A percentile compares a stretch with the other conserved stretches of the same genome.
phyloP scores from a whole-genome alignment of 768 basidiomycete species.

The Kwoniella bestiolae region DNA sequence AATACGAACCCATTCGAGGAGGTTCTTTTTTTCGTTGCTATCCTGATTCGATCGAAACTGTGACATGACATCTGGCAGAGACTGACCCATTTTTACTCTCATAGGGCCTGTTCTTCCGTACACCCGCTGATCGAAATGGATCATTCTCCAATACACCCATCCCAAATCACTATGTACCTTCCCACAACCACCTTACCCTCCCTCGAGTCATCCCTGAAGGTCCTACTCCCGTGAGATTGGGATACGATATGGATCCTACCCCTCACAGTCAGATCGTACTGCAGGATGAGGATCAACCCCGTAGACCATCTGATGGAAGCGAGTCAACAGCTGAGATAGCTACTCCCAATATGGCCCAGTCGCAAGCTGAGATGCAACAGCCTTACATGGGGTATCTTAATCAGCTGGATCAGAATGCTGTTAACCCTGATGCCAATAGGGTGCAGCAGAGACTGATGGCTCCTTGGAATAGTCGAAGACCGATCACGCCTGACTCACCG shows the following conservation, averaged over 20 bases:
- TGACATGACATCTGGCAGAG: neutral
- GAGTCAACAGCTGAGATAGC: conserved; percentile 24
- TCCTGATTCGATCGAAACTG: too few relatives aligned
- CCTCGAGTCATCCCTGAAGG: conserved; percentile 2
- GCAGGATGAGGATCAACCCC: conserved; percentile 1
- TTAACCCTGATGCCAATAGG: neutral
- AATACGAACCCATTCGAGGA: too few relatives aligned
- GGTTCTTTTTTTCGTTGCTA: too few relatives aligned
- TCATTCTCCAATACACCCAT: conserved; percentile 25
- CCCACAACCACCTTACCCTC: neutral
- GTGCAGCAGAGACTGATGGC: conserved; percentile 13
- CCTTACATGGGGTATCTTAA: conserved; percentile 10
- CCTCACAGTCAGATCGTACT: neutral
- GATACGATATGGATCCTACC: conserved; percentile 16
- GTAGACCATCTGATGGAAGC: conserved; percentile 20
- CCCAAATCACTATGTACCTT: conserved; percentile 20
- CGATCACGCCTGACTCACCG: conserved; percentile 6
- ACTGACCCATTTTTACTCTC: neutral
- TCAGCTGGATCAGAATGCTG: neutral
- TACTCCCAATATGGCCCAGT: conserved; percentile 19
- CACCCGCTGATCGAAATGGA: conserved; percentile 34
- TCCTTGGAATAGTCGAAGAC: conserved; percentile 13
- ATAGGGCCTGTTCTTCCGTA: conserved; percentile 51
- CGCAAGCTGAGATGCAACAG: neutral
- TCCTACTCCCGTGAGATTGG: conserved; percentile 14